Evolutionary conservation across 352 stramenopile genomes (phyloP).

Genomic region (Globisporangium nodosum): DNA sequence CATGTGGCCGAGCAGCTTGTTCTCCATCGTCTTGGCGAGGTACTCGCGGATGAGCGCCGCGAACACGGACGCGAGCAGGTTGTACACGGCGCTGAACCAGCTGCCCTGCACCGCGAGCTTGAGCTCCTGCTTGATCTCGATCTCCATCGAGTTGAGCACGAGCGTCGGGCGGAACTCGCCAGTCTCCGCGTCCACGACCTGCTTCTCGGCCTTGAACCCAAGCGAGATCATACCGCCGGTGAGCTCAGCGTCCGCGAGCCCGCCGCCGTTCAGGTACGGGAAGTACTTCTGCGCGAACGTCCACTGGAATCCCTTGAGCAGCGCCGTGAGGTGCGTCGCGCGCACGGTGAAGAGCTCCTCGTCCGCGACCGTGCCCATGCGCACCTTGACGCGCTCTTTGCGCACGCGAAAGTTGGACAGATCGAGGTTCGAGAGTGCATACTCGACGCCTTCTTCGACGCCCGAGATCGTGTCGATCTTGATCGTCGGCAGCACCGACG

Average conservation of each 20-base stretch:
- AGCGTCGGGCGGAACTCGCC: conserved; percentile 64
- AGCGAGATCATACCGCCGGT: conserved; percentile 69
- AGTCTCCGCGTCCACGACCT: conserved; percentile 43
- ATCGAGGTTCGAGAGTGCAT: conserved; percentile 75
- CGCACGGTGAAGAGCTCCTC: conserved; percentile 79
- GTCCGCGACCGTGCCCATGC: conserved; percentile 72
- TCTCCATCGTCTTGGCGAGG: conserved; percentile 80
- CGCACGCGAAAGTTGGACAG: conserved; percentile 77
- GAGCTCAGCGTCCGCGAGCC: conserved; percentile 63
- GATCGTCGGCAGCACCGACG: conserved; percentile 77
- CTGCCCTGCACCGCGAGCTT: conserved; percentile 80
- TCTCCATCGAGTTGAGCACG: conserved; percentile 79
- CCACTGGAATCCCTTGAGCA: conserved; percentile 83
- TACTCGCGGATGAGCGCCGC: conserved; percentile 78
- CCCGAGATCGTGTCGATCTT: conserved; percentile 79
- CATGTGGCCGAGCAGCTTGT: conserved; percentile 74
- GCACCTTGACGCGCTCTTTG: conserved; percentile 84
- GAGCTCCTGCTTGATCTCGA: conserved; percentile 79
- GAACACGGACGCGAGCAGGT: conserved; percentile 73
- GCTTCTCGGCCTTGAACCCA: conserved; percentile 80
- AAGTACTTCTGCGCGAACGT: conserved; percentile 85
- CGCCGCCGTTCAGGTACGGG: conserved; percentile 78
- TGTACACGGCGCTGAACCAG: conserved; percentile 86
- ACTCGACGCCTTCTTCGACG: conserved; percentile 69
- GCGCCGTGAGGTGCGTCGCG: conserved; percentile 63